A percentile compares a stretch with the other conserved stretches of the same genome.
Conservation (phyloP, 306 rosid genomes). For the Cercis canadensis region DNA sequence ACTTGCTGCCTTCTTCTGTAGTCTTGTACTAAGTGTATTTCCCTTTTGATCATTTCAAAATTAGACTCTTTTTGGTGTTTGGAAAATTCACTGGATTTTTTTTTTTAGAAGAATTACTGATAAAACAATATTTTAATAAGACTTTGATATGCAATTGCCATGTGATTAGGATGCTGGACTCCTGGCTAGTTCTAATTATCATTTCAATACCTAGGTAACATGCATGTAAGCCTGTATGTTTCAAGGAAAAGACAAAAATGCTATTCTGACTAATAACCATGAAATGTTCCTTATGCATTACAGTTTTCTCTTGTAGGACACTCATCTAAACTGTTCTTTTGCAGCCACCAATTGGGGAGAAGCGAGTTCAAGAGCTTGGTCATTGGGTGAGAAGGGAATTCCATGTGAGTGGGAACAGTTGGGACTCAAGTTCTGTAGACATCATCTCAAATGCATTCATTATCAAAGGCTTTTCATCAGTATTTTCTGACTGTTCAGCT, state of each 20-base stretch:
- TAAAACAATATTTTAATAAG: too few species aligned
- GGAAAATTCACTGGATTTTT: slow-evolving; percentile 5
- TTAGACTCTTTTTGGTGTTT: not conserved
- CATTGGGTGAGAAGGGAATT: slow-evolving; percentile 76
- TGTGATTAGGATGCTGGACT: slow-evolving; percentile 9
- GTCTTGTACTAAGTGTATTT: not conserved
- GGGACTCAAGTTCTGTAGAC: slow-evolving; percentile 94
- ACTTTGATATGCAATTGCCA: slow-evolving; percentile 4
- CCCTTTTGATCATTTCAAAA: slow-evolving; percentile 16
- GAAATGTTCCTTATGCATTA: slow-evolving; percentile 13
- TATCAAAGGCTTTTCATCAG: slow-evolving; percentile 72
- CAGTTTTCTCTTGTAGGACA: slow-evolving; percentile 28
- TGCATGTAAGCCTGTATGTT: slow-evolving; percentile 18
- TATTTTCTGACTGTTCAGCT: slow-evolving; percentile 58
- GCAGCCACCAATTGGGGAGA: slow-evolving; percentile 88
- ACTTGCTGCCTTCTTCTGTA: slow-evolving; percentile 2
- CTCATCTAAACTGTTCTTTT: slow-evolving; percentile 34
- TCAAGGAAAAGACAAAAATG: not conserved
- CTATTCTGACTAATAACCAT: slow-evolving; percentile 16
- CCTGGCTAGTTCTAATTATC: not conserved
- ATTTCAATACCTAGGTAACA: not conserved
- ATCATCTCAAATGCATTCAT: slow-evolving; percentile 99
- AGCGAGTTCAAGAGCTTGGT: slow-evolving; percentile 79
- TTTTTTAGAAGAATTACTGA: too few species aligned
- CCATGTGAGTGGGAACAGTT: slow-evolving; percentile 66